These are phyloP conservation scores for Malassezia yamatoensis DNA, from an alignment of 1,284 basidiomycete genomes.

Conservation along the genomic window DNA sequence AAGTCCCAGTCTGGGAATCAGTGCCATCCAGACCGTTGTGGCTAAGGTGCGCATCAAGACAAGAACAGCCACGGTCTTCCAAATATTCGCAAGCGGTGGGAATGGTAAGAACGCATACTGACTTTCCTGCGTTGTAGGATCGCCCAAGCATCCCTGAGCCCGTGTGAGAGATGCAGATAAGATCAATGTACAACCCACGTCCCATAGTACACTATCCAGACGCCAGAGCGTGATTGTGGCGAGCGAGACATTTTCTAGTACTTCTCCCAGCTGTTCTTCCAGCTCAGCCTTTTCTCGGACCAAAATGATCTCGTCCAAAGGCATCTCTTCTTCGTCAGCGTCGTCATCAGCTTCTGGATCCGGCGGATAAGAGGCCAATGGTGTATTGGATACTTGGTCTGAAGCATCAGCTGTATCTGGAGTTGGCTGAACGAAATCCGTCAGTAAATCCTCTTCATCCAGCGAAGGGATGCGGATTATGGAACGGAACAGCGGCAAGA, in stretches of 20 bases:
- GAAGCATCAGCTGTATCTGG: neutral
- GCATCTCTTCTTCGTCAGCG: conserved; percentile 6
- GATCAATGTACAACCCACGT: conserved; percentile 32
- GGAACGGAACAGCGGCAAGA: conserved; percentile 13
- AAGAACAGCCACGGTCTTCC: conserved; percentile 22
- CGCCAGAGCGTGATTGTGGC: conserved; percentile 37
- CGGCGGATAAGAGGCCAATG: too few species aligned
- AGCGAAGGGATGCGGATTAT: neutral
- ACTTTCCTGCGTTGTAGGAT: conserved; percentile 17
- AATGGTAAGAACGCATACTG: conserved; percentile 21
- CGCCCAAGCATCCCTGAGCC: conserved; percentile 24
- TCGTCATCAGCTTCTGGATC: neutral
- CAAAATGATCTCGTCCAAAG: conserved; percentile 12
- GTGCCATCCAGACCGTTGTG: conserved; percentile 29
- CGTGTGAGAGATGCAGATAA: conserved; percentile 30
- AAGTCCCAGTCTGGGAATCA: conserved; percentile 30
- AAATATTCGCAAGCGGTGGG: conserved; percentile 20
- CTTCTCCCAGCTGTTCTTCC: conserved; percentile 32
- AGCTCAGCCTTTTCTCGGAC: conserved; percentile 24
- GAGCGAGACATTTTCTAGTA: conserved; percentile 29
- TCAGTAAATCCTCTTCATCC: conserved; percentile 14
- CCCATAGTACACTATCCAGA: conserved; percentile 40
- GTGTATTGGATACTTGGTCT: neutral
- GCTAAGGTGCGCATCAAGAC: conserved; percentile 31
- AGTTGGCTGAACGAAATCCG: conserved; percentile 3